Evolutionary conservation across 2,329 filamentous ascomycete species (phyloP), one percentile per base, ranked within the genome.

Genomic region (Herpotrichia juniperi): DNA sequence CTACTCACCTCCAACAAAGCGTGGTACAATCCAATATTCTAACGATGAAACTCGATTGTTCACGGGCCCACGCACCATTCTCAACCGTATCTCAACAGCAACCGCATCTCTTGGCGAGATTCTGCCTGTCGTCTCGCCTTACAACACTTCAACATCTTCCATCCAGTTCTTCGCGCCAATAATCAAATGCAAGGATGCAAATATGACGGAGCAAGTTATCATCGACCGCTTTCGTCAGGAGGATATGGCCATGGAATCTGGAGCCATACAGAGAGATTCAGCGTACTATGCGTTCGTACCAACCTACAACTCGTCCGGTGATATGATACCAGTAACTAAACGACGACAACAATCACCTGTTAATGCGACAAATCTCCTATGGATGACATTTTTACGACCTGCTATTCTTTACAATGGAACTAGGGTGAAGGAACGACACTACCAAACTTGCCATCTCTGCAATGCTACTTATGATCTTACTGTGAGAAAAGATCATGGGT

Each of bases 251-350:
- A 22, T 10, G 12, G 31, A n/a, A 22, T 31, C 25, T 25, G 44
- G 42, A 16, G 31, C 35, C 0, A 34, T 46, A 3, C 46, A 58
- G 28, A 58, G 34, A 8, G 53, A 59, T 25, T 55, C 30, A 14
- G 57, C 30, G 11, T 60, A 58, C 48, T 58, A 49, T n/a, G 34
- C 44, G 35, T 60, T 60, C 40, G 52, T 60, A 7, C 57, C 55
- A 4, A 54, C 44, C 6, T 51, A 30, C n/a, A 50, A 53, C 39
- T n/a, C 19, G 5, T 42, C 46, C 4, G 53, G 52, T 26, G 21
- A 46, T 12, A 28, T 60, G 6, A 37, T 45, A 5, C 31, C 55
- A 19, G 44, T 43, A 12, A 54, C 42, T 17, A 42, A 45, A 14
- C 50, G 48, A 4, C 44, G 57, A n/a, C 51, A 53, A 16, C 55